Conservation (phyloP, 768 basidiomycete genomes). For the Exsudoporus frostii region DNA sequence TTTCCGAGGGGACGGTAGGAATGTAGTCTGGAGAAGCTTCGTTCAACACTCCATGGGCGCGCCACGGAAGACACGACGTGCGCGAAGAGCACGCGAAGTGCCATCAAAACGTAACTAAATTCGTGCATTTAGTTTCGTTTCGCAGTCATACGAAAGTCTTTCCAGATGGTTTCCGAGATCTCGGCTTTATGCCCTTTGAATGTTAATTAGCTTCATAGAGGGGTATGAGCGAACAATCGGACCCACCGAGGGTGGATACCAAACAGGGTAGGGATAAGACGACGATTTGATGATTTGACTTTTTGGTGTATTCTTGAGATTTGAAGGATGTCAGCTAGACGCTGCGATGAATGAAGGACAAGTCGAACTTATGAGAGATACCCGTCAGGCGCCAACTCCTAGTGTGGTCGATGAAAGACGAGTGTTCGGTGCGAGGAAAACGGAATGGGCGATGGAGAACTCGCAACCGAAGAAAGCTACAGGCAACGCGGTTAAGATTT, state of each 20-base stretch:
- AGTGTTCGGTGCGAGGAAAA: neutral
- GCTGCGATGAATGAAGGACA: neutral
- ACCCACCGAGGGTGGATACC: neutral
- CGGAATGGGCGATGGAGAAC: neutral
- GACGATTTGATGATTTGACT: neutral
- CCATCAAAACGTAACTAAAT: neutral
- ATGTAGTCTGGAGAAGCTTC: neutral
- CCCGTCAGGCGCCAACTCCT: neutral
- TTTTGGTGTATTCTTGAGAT: neutral
- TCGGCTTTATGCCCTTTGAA: neutral
- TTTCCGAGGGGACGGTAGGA: too few relatives aligned
- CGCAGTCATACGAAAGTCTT: neutral
- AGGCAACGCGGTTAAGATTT: neutral
- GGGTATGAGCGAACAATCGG: neutral
- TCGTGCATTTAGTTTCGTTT: neutral
- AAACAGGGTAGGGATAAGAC: neutral
- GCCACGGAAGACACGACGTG: neutral
- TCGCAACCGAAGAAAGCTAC: slow-evolving; percentile 6
- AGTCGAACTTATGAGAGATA: neutral
- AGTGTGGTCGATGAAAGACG: neutral
- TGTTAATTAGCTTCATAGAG: too few relatives aligned
- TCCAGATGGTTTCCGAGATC: neutral
- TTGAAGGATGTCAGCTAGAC: neutral
- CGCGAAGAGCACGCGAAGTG: too few relatives aligned
- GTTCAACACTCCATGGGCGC: neutral